Evolutionary conservation across 148 eudicot genomes (phyloP), one percentile per base, ranked within the genome.

Genomic region (Chenopodium suecicum): DNA sequence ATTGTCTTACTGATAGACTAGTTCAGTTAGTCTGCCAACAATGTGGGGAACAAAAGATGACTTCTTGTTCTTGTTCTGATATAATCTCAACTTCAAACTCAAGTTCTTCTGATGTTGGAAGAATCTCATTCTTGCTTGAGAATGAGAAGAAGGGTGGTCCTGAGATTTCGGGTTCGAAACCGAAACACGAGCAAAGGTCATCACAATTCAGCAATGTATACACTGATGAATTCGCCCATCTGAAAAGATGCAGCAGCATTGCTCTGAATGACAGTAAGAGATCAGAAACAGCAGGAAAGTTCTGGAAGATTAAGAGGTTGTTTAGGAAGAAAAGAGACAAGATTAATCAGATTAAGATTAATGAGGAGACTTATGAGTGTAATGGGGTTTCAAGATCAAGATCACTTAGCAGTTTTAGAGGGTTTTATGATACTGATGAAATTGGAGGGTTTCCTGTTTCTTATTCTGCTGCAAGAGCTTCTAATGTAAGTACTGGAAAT

Each of bases 121-220:
- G 97, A 63, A 87, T 95, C 67, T 95, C 99, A 1, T 95, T 93
- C 74, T 75, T 93, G 74, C 84, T 95, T 0, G 99, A 95, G 71
- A 93, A 91, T 56, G 98, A 94, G 31, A 89, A 85, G n/a, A 64
- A 70, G 34, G 71, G 50, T 25, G 31, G 6, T 5, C 6, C 34
- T 10, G 81, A 85, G 47, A 48, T 73, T 16, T 44, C 76, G n/a
- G 44, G 50, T 7, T 50, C 73, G 29, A 78, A 60, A 54, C 76
- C 78, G 10, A 82, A 75, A 77, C 27, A 60, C 6, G 81, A 69
- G 3, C 81, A n/a, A 12, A 81, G 79, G 77, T 1, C 85, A 63
- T 82, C 84, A 1, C 44, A 41, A 41, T 4, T 4, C 44, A 41
- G 44, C 44, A 31, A 64, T 4, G 6, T 25, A 13, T 66, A 41